phyloP scores from a whole-genome alignment of 805 yeast species.

The Saccharomycopsis malanga region DNA sequence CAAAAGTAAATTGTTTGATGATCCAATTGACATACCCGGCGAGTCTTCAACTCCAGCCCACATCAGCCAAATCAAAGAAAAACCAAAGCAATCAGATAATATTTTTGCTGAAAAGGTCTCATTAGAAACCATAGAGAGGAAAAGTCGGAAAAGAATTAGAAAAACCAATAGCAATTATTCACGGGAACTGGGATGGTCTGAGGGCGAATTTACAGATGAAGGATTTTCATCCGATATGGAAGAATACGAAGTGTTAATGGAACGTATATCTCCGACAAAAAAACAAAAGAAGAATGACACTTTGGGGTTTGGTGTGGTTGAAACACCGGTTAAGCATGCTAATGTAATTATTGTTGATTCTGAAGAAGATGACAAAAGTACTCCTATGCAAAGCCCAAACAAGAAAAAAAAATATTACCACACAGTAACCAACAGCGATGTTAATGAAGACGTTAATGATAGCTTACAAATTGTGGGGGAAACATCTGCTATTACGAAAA shows the following conservation, averaged over 20 bases:
- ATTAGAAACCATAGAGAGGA: too few relatives aligned
- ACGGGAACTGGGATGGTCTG: background rate
- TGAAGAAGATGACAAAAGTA: background rate
- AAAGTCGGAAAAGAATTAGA: background rate
- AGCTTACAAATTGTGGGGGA: too few relatives aligned
- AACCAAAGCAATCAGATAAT: too few relatives aligned
- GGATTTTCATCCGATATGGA: slow-evolving; percentile 6
- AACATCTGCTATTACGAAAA: too few relatives aligned
- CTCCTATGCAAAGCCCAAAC: background rate
- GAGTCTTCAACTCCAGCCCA: too few relatives aligned
- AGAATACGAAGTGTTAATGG: slow-evolving; percentile 7
- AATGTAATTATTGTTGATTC: background rate
- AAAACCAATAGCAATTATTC: background rate
- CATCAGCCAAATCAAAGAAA: too few relatives aligned
- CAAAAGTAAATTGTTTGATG: too few relatives aligned
- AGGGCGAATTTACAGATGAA: slow-evolving; percentile 1
- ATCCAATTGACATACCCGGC: too few relatives aligned
- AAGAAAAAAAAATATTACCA: background rate
- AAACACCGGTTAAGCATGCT: too few relatives aligned
- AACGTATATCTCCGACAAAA: slow-evolving; percentile 8
- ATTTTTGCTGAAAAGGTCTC: too few relatives aligned
- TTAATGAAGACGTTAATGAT: too few relatives aligned
- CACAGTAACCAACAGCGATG: background rate
- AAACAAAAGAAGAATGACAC: background rate
- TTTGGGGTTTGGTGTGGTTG: too few relatives aligned